Conservation (phyloP, 2,329 filamentous ascomycete species). For the Pseudocercospora eumusae region DNA sequence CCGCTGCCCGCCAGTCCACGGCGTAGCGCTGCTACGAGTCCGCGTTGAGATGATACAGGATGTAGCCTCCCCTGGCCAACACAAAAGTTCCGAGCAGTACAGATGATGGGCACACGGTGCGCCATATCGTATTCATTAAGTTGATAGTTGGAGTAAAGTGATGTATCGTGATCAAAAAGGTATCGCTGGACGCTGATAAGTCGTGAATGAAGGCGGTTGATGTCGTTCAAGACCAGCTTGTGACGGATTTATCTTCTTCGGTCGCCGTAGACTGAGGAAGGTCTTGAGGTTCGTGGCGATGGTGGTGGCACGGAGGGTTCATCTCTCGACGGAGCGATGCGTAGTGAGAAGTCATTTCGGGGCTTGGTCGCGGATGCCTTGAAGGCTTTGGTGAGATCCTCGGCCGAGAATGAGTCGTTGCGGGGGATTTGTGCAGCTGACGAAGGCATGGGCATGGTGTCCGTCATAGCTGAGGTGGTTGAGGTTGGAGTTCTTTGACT, state of each 20-base stretch:
- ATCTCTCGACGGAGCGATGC: slow-evolving; percentile 31
- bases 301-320: slow-evolving; percentile 38
- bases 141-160: background rate
- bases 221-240: slow-evolving; percentile 25
- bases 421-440: slow-evolving; percentile 32
- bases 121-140: slow-evolving; percentile 4
- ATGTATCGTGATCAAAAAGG: slow-evolving; percentile 3
- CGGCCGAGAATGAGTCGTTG: slow-evolving; percentile 42
- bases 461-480: slow-evolving; percentile 35
- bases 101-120: background rate
- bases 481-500: background rate
- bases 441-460: slow-evolving; percentile 38
- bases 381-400: slow-evolving; percentile 40
- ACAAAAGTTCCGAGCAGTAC: background rate
- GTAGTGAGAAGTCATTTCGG: slow-evolving; percentile 37
- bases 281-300: slow-evolving; percentile 36
- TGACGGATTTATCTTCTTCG: slow-evolving; percentile 21
- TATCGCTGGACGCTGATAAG: slow-evolving; percentile 7
- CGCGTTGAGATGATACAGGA: background rate
- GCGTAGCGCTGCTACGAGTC: slow-evolving; percentile 7
- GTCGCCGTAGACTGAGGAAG: slow-evolving; percentile 33
- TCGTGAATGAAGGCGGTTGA: background rate
- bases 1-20: background rate
- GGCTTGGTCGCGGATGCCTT: slow-evolving; percentile 38
- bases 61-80: background rate